Evolutionary conservation across 352 stramenopile genomes (phyloP).

Genomic region (Peronospora destructor): DNA sequence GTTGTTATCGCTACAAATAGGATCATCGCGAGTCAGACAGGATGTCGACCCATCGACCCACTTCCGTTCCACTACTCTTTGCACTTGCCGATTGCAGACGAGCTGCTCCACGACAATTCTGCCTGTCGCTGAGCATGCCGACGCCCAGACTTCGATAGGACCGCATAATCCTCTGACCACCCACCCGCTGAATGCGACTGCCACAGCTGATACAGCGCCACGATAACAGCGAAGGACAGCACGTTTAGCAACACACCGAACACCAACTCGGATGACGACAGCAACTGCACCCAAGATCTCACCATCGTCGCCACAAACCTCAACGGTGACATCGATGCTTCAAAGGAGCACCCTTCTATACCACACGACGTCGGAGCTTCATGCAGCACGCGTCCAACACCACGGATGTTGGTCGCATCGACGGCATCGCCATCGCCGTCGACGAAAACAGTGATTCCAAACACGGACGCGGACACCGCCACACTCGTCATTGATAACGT

Average conservation of each 20-base stretch:
- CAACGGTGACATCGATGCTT: constrained; percentile 24
- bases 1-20: too few species aligned
- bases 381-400: constrained; percentile 54
- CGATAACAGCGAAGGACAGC: constrained; percentile 60
- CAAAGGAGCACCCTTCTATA: constrained; percentile 23
- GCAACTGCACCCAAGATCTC: constrained; percentile 38
- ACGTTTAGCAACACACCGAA: constrained; percentile 67
- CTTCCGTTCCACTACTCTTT: constrained; percentile 3
- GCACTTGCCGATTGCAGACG: background rate
- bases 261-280: constrained; percentile 55
- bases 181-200: constrained; percentile 19
- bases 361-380: constrained; percentile 39
- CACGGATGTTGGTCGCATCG: constrained; percentile 38
- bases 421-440: constrained; percentile 40
- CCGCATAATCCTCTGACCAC: constrained; percentile 9
- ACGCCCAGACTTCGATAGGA: background rate
- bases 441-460: constrained; percentile 66
- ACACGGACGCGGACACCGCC: constrained; percentile 63
- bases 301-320: constrained; percentile 30
- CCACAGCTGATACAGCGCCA: constrained; percentile 56
- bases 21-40: too few species aligned
- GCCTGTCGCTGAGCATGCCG: background rate
- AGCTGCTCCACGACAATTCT: background rate
- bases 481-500: constrained; percentile 54
- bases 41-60: too few species aligned